Evolutionary conservation across 345 rosid species (phyloP), one percentile per base, ranked within the genome.

Genomic region (Erysimum cheiranthoides): DNA sequence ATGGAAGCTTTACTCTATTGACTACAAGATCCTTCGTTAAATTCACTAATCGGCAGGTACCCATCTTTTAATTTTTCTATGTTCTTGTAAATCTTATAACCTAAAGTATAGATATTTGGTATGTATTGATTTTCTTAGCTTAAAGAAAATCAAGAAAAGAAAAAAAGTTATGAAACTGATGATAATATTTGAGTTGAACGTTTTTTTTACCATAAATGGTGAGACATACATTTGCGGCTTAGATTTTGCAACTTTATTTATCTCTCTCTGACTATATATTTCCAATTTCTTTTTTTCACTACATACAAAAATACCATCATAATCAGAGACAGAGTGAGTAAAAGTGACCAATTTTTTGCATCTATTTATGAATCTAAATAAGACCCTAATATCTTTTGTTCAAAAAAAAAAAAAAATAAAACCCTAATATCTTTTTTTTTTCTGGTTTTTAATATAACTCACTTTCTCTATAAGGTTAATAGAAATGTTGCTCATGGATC

Each of bases 1-100:
- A 74, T 56, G 60, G 51, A 56, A 74, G 78, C 51, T 56, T 74
- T 66, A 8, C 34, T 27, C 47, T 59, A 27, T 74, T 74, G 45
- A 66, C 39, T 30, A 1, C 72, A 18, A 74, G 78, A 74, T 66
- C 78, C 36, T 74, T 66, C 50, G 7, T 35, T 74, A 27, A 27
- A n/a, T 66, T 66, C 40, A 54, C 35, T 47, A 35, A 43, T 56
- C 56, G 5, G n/a, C 25, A 66, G 72, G 78, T 74, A 57, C 36
- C 39, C 14, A 36, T 74, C 50, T 66, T 45, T 18, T 21, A 5
- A 21, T 21, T 32, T 17, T 0, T 70, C 1, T 28, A 5, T 18
- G 43, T 68, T 68, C 50, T 27, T 69, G 73, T 18, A 40, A 69
- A 42, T 40, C 39, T 54, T 16, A 5, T 54, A 56, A 27, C 63